A percentile compares a stretch with the other conserved stretches of the same genome.
Evolutionary conservation across 768 basidiomycete species (phyloP).

Genomic region (Naganishia randhawae): DNA sequence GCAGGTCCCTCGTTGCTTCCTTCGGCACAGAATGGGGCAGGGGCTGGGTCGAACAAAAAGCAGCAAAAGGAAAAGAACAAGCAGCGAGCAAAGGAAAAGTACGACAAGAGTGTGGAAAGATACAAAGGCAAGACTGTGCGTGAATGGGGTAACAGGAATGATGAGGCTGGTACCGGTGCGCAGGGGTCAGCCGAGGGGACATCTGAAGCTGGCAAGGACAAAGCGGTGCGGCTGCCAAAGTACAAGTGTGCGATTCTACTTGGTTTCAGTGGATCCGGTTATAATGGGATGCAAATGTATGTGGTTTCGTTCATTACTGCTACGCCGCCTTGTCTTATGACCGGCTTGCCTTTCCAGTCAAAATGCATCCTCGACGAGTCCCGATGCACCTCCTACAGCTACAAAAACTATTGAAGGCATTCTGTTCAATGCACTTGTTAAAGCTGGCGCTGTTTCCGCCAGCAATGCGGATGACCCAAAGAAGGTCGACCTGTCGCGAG

Average conservation of each 20-base stretch:
- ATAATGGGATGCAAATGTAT: constrained; percentile 94
- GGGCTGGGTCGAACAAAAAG: background rate
- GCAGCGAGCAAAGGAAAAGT: constrained; percentile 21
- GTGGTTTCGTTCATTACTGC: constrained; percentile 45
- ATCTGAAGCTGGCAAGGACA: constrained; percentile 20
- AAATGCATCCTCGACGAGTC: background rate
- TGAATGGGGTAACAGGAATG: constrained; percentile 16
- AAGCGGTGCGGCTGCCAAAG: constrained; percentile 39
- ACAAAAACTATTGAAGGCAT: constrained; percentile 80
- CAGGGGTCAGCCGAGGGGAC: background rate
- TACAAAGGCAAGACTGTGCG: constrained; percentile 16
- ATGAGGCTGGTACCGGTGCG: background rate
- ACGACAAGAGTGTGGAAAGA: constrained; percentile 11
- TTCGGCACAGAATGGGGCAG: background rate
- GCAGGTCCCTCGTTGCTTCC: constrained; percentile 3
- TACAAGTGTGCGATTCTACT: constrained; percentile 72
- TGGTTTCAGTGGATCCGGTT: constrained; percentile 88
- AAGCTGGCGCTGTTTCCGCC: constrained; percentile 85
- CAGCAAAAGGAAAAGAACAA: constrained; percentile 13
- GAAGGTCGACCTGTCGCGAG: constrained; percentile 80
- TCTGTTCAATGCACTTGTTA: constrained; percentile 79
- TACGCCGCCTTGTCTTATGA: background rate
- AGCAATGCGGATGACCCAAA: constrained; percentile 88
- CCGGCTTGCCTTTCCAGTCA: background rate
- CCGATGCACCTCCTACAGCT: constrained; percentile 20